Conservation (phyloP, 2,329 filamentous ascomycete species). For the Fusarium algeriense region DNA sequence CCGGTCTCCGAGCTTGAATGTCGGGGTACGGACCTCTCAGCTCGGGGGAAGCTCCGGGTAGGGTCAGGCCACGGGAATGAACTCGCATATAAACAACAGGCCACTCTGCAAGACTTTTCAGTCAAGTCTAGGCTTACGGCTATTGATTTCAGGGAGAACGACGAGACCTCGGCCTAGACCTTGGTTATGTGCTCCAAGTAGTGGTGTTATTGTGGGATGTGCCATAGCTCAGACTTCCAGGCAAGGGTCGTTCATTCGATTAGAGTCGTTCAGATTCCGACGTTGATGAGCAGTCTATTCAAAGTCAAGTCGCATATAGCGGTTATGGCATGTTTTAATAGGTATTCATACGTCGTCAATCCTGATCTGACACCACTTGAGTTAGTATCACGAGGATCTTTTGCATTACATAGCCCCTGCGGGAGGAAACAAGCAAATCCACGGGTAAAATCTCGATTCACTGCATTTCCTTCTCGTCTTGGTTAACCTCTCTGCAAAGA, state of each 20-base stretch:
- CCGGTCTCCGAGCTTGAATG: conserved; percentile 42
- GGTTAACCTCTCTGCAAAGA: conserved; percentile 8
- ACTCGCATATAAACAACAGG: conserved; percentile 16
- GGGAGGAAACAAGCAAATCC: background rate
- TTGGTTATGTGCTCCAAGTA: background rate
- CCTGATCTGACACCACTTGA: conserved; percentile 17
- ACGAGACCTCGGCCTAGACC: conserved; percentile 4
- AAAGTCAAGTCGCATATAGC: background rate
- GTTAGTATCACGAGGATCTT: conserved; percentile 7
- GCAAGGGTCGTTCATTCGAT: conserved; percentile 18
- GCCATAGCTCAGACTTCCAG: conserved; percentile 9
- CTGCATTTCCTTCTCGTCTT: conserved; percentile 2
- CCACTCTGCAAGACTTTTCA: conserved; percentile 15
- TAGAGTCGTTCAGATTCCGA: background rate
- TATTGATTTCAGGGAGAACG: background rate
- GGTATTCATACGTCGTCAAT: background rate
- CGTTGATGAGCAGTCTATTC: background rate
- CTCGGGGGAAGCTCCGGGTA: conserved; percentile 32
- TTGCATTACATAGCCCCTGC: conserved; percentile 1
- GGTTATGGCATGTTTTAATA: background rate
- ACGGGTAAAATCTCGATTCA: conserved; percentile 18
- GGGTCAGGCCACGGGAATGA: conserved; percentile 25
- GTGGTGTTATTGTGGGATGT: conserved; percentile 1
- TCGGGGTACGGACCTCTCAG: conserved; percentile 39
- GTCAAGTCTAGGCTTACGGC: background rate